These are phyloP conservation scores for Rhodotorula graminis DNA, from an alignment of 768 basidiomycete species.

Conservation along the genomic window DNA sequence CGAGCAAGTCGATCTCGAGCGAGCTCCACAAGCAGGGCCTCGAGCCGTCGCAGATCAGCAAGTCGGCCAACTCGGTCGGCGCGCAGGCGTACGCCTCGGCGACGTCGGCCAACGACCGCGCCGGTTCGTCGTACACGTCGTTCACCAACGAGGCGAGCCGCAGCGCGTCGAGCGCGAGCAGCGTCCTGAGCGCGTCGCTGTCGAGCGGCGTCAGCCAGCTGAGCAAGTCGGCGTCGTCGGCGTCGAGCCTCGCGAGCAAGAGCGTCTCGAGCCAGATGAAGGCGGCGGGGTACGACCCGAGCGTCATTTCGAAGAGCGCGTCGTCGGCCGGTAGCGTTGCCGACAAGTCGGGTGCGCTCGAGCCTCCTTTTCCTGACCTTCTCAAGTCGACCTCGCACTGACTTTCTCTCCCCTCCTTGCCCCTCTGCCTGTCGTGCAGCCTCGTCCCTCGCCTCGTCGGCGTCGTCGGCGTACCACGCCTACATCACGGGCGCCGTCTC, in stretches of 20 bases:
- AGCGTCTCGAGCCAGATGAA: constrained; percentile 25
- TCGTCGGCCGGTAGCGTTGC: constrained; percentile 27
- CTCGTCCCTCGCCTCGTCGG: constrained; percentile 30
- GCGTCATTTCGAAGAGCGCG: constrained; percentile 34
- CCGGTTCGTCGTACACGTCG: background rate
- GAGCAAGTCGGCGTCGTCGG: constrained; percentile 24
- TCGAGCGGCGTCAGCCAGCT: constrained; percentile 23
- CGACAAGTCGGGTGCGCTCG: constrained; percentile 21
- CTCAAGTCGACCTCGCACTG: background rate
- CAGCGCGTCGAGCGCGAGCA: constrained; percentile 4
- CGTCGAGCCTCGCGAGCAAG: constrained; percentile 20
- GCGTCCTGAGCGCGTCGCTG: constrained; percentile 6
- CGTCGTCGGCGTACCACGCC: constrained; percentile 13
- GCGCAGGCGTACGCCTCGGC: constrained; percentile 5
- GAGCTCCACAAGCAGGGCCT: constrained; percentile 8
- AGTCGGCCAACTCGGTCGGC: constrained; percentile 14
- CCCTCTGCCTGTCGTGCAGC: too few species aligned
- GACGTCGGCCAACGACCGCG: background rate
- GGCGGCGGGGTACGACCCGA: constrained; percentile 26
- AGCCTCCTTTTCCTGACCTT: background rate
- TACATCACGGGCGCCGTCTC: constrained; percentile 17
- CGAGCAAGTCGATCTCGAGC: constrained; percentile 37
- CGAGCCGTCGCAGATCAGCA: constrained; percentile 28
- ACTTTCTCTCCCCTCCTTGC: background rate
- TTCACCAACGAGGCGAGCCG: constrained; percentile 12